Conservation (phyloP, 495 filamentous ascomycete genomes). For the Aspergillus cavernicola region DNA sequence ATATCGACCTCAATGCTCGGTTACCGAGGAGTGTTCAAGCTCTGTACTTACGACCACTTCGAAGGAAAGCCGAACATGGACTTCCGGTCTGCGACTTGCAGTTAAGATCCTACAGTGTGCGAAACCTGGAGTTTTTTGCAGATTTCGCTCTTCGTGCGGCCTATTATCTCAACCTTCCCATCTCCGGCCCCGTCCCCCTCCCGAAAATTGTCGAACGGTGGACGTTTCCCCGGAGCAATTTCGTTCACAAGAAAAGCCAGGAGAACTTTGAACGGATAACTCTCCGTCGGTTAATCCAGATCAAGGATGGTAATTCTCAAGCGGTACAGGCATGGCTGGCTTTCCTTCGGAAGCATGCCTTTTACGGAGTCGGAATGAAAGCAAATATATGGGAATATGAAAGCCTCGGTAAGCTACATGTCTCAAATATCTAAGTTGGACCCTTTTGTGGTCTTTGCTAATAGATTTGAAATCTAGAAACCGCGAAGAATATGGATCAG, state of each 20-base stretch:
- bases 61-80: slow-evolving; percentile 66
- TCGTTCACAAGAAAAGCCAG: slow-evolving; percentile 94
- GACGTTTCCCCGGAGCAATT: slow-evolving; percentile 87
- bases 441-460: neutral
- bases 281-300: slow-evolving; percentile 80
- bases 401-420: slow-evolving; percentile 51
- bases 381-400: slow-evolving; percentile 92
- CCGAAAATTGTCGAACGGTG: slow-evolving; percentile 83
- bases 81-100: slow-evolving; percentile 87
- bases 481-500: slow-evolving; percentile 63
- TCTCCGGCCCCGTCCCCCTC: slow-evolving; percentile 82
- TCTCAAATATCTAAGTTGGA: neutral
- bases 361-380: slow-evolving; percentile 97
- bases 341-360: slow-evolving; percentile 83
- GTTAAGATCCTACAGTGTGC: slow-evolving; percentile 83
- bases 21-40: slow-evolving; percentile 76
- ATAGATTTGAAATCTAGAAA: slow-evolving; percentile 43
- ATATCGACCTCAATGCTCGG: slow-evolving; percentile 43
- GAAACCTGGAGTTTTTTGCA: slow-evolving; percentile 89
- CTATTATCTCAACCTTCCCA: slow-evolving; percentile 87
- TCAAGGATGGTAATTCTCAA: slow-evolving; percentile 88
- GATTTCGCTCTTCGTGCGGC: slow-evolving; percentile 94
- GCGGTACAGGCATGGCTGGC: slow-evolving; percentile 86
- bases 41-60: slow-evolving; percentile 79
- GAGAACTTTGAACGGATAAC: slow-evolving; percentile 97